A percentile compares a stretch with the other conserved stretches of the same genome.
Conservation (phyloP, 2,329 filamentous ascomycete genomes). For the Pestalotiopsis sp. region DNA sequence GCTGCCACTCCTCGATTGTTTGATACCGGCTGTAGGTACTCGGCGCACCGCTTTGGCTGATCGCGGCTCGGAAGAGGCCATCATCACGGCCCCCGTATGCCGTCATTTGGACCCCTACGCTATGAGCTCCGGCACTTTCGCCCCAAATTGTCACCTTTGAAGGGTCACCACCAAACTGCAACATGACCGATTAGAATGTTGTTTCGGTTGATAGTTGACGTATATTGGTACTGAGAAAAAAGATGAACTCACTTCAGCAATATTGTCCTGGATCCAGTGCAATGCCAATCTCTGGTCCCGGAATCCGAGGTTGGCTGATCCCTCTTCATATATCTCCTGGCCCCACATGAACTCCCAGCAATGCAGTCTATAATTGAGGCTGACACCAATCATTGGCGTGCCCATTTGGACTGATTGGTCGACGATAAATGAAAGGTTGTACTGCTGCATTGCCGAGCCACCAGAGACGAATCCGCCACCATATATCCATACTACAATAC, state of each 20-base stretch:
- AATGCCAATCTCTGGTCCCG: constrained; percentile 52
- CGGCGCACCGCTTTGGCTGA: constrained; percentile 50
- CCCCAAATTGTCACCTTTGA: constrained; percentile 54
- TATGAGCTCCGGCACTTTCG: constrained; percentile 55
- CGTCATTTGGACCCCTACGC: constrained; percentile 51
- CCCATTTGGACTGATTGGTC: constrained; percentile 45
- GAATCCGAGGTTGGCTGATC: constrained; percentile 53
- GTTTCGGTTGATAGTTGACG: neutral
- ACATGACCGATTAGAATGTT: neutral
- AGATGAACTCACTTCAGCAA: constrained; percentile 32
- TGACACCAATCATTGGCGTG: constrained; percentile 52
- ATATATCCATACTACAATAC: constrained; percentile 52
- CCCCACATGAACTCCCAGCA: constrained; percentile 57
- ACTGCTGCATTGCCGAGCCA: constrained; percentile 51
- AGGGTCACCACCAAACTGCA: constrained; percentile 49
- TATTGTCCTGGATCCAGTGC: constrained; percentile 53
- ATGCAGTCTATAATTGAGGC: constrained; percentile 53
- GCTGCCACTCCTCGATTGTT: constrained; percentile 17
- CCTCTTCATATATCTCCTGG: constrained; percentile 42
- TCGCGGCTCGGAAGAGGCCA: constrained; percentile 55
- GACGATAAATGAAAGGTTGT: constrained; percentile 49
- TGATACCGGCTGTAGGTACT: constrained; percentile 19
- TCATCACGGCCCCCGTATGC: constrained; percentile 57
- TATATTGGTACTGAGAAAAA: neutral
- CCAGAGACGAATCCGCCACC: constrained; percentile 51